These are phyloP conservation scores for Coemansia pectinata DNA, from an alignment of 192 early-diverging fungal genomes.

Conservation along the genomic window DNA sequence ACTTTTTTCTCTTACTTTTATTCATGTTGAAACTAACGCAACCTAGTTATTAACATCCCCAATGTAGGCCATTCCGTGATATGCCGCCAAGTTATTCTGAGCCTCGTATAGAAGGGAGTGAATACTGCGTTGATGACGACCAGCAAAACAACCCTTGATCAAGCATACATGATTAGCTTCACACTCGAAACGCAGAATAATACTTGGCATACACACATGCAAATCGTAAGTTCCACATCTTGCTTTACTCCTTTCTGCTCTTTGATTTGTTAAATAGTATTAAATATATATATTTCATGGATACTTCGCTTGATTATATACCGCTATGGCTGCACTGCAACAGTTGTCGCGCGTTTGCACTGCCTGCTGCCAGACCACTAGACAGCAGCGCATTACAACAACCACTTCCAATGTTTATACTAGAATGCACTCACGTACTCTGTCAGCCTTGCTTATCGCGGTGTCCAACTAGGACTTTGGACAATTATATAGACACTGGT, in stretches of 20 bases:
- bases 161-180: too few relatives aligned
- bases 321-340: constrained; percentile 51
- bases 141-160: too few relatives aligned
- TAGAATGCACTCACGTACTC: constrained; percentile 42
- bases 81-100: background rate
- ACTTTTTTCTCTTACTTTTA: background rate
- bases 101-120: background rate
- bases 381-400: background rate
- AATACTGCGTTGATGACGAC: background rate
- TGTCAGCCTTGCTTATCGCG: constrained; percentile 19
- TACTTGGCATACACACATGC: background rate
- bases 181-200: too few relatives aligned
- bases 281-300: background rate
- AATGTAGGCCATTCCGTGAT: background rate
- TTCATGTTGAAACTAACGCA: background rate
- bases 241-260: background rate
- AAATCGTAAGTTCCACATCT: background rate
- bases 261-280: background rate
- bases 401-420: constrained; percentile 12
- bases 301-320: background rate
- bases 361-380: background rate
- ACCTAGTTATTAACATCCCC: too few relatives aligned
- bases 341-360: constrained; percentile 28
- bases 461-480: background rate
- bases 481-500: background rate